Conservation (phyloP, 495 filamentous ascomycete species). For the Parachaetomium inaequale region DNA sequence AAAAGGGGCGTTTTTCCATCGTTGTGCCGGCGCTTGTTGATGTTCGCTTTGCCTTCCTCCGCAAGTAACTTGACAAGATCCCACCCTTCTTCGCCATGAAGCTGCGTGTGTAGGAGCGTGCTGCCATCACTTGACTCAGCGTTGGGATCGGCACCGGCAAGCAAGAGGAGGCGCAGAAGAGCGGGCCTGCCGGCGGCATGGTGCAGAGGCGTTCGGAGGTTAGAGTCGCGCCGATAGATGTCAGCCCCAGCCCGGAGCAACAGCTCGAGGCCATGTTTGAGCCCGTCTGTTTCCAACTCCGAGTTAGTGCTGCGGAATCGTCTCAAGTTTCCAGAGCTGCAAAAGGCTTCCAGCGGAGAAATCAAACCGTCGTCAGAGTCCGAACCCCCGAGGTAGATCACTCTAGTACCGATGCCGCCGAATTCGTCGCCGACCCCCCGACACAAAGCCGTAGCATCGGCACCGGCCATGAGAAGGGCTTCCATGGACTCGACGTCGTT, state of each 20-base stretch:
- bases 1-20: conserved; percentile 23
- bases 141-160: conserved; percentile 27
- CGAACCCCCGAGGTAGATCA: too few species aligned
- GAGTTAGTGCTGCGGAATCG: too few species aligned
- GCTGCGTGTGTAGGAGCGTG: conserved; percentile 18
- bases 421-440: neutral
- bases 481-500: conserved; percentile 15
- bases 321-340: neutral
- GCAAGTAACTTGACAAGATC: conserved; percentile 19
- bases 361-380: too few species aligned
- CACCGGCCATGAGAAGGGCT: conserved; percentile 9
- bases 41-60: conserved; percentile 19
- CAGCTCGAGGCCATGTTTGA: conserved; percentile 18
- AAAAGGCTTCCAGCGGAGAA: conserved; percentile 6
- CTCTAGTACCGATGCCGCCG: too few species aligned
- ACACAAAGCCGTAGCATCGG: conserved; percentile 17
- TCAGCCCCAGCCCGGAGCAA: conserved; percentile 26
- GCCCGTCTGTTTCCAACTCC: neutral
- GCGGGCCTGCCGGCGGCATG: conserved; percentile 13
- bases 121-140: conserved; percentile 16
- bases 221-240: conserved; percentile 21
- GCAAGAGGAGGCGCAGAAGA: conserved; percentile 27
- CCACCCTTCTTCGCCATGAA: conserved; percentile 10
- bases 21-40: conserved; percentile 20
- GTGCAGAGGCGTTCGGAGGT: conserved; percentile 19